Percentiles rank a stretch among this genome's conserved stretches.
These are phyloP conservation scores for Suillus hirtellus DNA, from an alignment of 768 basidiomycete species.

Conservation along the genomic window DNA sequence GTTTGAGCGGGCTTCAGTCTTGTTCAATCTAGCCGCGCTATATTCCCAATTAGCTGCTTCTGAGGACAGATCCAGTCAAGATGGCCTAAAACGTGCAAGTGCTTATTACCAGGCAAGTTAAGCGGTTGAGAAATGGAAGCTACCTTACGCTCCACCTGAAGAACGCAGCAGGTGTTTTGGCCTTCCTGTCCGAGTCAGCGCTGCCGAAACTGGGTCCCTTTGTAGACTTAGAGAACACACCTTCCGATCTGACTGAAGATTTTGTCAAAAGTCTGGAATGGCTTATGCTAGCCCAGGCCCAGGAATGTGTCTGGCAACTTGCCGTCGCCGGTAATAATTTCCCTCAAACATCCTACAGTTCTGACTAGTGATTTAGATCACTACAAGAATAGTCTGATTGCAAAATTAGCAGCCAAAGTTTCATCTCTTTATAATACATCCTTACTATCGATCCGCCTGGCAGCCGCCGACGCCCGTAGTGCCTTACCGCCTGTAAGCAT, in stretches of 20 bases:
- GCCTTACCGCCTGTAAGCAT: constrained; percentile 55
- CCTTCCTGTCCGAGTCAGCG: constrained; percentile 55
- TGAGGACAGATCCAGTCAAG: constrained; percentile 67
- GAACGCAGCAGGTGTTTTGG: constrained; percentile 75
- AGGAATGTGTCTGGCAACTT: constrained; percentile 96
- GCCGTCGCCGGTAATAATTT: constrained; percentile 69
- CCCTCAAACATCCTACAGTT: neutral
- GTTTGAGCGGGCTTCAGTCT: constrained; percentile 75
- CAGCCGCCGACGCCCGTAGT: constrained; percentile 44
- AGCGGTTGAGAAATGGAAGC: neutral
- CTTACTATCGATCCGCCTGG: constrained; percentile 42
- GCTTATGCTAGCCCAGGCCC: constrained; percentile 90
- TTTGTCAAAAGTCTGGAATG: constrained; percentile 66
- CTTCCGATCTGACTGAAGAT: constrained; percentile 63
- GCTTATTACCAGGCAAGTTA: constrained; percentile 63
- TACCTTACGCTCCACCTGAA: constrained; percentile 24
- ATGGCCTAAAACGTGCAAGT: constrained; percentile 84
- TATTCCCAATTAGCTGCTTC: constrained; percentile 76
- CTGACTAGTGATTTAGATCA: constrained; percentile 41
- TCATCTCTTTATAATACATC: constrained; percentile 66
- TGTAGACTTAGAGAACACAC: constrained; percentile 51
- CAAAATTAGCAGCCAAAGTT: constrained; percentile 78
- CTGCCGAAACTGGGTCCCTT: constrained; percentile 52
- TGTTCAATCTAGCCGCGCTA: constrained; percentile 88
- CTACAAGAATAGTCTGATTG: constrained; percentile 80